These are phyloP conservation scores for Aspergillus ustus DNA, from an alignment of 2,329 filamentous ascomycete species.

Conservation along the genomic window DNA sequence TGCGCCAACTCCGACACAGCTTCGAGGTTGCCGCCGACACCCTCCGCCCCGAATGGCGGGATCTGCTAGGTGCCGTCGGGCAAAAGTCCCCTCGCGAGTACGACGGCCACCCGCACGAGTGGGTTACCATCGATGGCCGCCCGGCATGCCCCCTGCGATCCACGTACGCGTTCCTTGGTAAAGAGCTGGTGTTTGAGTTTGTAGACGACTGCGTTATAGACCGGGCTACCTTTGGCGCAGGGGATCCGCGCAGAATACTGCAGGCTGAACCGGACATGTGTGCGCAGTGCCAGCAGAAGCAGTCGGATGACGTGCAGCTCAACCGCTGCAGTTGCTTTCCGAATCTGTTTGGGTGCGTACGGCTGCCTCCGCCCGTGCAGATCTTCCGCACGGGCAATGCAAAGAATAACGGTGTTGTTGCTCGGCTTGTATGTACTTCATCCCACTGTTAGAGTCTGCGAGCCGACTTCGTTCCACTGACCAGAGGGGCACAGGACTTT, in stretches of 20 bases:
- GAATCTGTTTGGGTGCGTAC: slow-evolving; percentile 54
- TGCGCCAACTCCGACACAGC: slow-evolving; percentile 51
- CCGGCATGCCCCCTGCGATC: slow-evolving; percentile 20
- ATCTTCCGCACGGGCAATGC: slow-evolving; percentile 58
- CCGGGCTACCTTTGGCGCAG: slow-evolving; percentile 52
- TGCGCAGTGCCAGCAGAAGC: slow-evolving; percentile 51
- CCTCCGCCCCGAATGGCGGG: slow-evolving; percentile 59
- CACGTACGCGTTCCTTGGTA: slow-evolving; percentile 28
- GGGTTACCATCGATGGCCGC: slow-evolving; percentile 25
- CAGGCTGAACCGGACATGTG: slow-evolving; percentile 45
- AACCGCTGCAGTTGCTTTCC: slow-evolving; percentile 61
- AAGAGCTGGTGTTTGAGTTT: slow-evolving; percentile 28
- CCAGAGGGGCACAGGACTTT: slow-evolving; percentile 42
- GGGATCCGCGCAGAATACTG: slow-evolving; percentile 54
- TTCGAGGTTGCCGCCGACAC: slow-evolving; percentile 61
- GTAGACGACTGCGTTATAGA: slow-evolving; percentile 56
- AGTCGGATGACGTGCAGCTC: slow-evolving; percentile 54
- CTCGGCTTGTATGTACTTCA: slow-evolving; percentile 27
- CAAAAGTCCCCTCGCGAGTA: slow-evolving; percentile 23
- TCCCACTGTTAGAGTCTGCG: not conserved
- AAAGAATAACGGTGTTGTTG: slow-evolving; percentile 58
- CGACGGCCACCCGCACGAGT: slow-evolving; percentile 32
- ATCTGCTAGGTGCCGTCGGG: slow-evolving; percentile 40
- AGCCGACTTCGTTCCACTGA: not conserved
- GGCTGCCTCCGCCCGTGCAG: slow-evolving; percentile 53